Conservation (phyloP, 2,329 filamentous ascomycete genomes). For the Phaeoacremonium minimum region DNA sequence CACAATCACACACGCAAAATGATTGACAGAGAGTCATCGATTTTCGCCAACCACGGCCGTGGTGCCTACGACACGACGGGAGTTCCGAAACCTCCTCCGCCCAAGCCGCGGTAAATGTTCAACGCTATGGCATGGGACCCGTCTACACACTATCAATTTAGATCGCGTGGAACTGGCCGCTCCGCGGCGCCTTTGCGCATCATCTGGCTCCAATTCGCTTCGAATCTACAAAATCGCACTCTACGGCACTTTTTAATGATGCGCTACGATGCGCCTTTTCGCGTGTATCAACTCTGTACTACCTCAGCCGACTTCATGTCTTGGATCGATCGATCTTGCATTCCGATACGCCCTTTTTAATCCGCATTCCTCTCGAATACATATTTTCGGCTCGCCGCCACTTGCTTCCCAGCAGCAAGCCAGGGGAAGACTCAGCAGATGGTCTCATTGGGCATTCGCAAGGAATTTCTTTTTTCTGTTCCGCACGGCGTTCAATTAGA, state of each 20-base stretch:
- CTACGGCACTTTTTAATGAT: conserved; percentile 2
- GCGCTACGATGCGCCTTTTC: conserved; percentile 4
- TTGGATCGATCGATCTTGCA: conserved; percentile 12
- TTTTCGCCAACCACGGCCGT: conserved; percentile 25
- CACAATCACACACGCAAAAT: conserved; percentile 18
- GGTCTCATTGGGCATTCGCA: conserved; percentile 8
- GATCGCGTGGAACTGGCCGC: not conserved
- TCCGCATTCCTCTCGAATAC: conserved; percentile 20
- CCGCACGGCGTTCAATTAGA: conserved; percentile 28
- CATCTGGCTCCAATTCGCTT: conserved; percentile 3
- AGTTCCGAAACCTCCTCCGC: conserved; percentile 29
- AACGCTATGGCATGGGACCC: not conserved
- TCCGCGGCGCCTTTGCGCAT: not conserved
- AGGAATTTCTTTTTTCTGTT: conserved; percentile 21
- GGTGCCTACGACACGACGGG: conserved; percentile 32
- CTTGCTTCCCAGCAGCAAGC: conserved; percentile 18
- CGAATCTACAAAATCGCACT: not conserved
- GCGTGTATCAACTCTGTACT: conserved; percentile 2
- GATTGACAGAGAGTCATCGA: conserved; percentile 22
- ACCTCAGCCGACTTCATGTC: conserved; percentile 1
- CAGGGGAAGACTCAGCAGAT: conserved; percentile 6
- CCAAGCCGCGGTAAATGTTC: conserved; percentile 25
- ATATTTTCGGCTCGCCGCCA: conserved; percentile 23
- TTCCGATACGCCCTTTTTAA: conserved; percentile 27
- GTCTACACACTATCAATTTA: too few species aligned